Percentiles rank a stretch among this genome's conserved stretches.
These are phyloP conservation scores for Boletus fagicola DNA, from an alignment of 768 basidiomycete genomes.

Conservation along the genomic window DNA sequence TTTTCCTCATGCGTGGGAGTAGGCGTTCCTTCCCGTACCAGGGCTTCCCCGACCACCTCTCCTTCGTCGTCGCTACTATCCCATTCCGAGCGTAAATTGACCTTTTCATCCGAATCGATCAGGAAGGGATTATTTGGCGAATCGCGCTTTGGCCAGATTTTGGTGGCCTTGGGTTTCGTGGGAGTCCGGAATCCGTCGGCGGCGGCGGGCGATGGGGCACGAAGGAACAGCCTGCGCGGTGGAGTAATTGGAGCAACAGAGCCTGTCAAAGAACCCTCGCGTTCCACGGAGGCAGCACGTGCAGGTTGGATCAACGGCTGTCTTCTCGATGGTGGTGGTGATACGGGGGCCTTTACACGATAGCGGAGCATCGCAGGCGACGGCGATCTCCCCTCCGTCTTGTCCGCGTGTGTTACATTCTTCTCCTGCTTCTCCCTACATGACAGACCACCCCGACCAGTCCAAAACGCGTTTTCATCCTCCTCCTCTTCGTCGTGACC, in stretches of 20 bases:
- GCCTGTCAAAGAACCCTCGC: conserved; percentile 5
- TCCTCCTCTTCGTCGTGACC: conserved; percentile 54
- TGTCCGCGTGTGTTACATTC: conserved; percentile 1
- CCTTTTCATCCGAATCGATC: conserved; percentile 32
- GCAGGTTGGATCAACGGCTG: conserved; percentile 33
- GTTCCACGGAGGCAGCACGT: conserved; percentile 28
- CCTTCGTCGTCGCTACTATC: conserved; percentile 37
- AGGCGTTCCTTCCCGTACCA: conserved; percentile 39
- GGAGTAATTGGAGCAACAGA: conserved; percentile 26
- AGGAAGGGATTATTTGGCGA: conserved; percentile 76
- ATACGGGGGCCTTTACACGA: conserved; percentile 47
- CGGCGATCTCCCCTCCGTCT: conserved; percentile 26
- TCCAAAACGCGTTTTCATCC: conserved; percentile 40
- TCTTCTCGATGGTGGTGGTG: conserved; percentile 66
- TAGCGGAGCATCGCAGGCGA: conserved; percentile 37
- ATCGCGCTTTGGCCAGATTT: conserved; percentile 46
- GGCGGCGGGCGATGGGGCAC: conserved; percentile 18
- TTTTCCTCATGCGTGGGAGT: conserved; percentile 46
- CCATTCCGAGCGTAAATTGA: conserved; percentile 24
- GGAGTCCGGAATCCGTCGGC: conserved; percentile 36
- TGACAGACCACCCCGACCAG: conserved; percentile 21
- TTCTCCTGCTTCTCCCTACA: conserved; percentile 6
- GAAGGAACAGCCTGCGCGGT: conserved; percentile 24
- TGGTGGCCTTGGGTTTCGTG: conserved; percentile 38
- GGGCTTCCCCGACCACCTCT: conserved; percentile 33